Evolutionary conservation across 371 early-diverging fungal species (phyloP), one percentile per base, ranked within the genome.

Genomic region (Mortierella sp.): DNA sequence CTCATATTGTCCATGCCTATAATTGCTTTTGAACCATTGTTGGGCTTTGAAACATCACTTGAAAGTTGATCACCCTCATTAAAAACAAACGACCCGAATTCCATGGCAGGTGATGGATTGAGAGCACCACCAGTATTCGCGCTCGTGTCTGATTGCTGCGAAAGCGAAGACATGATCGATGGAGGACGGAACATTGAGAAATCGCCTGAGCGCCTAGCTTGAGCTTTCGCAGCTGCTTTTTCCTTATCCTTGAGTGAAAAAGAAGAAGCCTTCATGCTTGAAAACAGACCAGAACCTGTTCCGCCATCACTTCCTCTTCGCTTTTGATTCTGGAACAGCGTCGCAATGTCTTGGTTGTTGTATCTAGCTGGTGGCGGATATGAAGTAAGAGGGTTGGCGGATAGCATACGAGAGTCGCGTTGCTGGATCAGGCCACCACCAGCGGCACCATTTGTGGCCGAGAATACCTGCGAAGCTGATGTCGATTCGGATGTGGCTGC

Each of bases 281-380:
- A 40, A 32, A 66, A 57, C 12, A 67, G 28, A 29, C 58, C 58
- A 2, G 77, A 64, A 0, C 77, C 68, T 2, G 59, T 6, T n/a
- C 72, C 77, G 15, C 57, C 51, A 61, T 78, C 78, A 37, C 78
- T 78, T 3, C 64, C 78, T 3, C 78, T 64, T 19, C 73, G 64
- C 63, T 68, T 67, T 22, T 76, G 76, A 43, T 68, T 66, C 32
- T 77, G 77, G 57, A 77, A 77, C 32, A 77, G 53, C 0, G 56
- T 15, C 6, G 77, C 67, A 10, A 77, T 77, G 17, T 77, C 77
- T 28, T 66, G 75, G 31, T 58, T 51, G 26, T 42, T 63, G 47
- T 28, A 32, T 42, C 57, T 29, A 23, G 32, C 37, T 8, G 34
- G 60, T n/a, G 60, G 60, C 6, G 60, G 60, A 23, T 60, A 60